These are phyloP conservation scores for Coemansia sp. DNA, from an alignment of 192 early-diverging fungal genomes.

Conservation along the genomic window DNA sequence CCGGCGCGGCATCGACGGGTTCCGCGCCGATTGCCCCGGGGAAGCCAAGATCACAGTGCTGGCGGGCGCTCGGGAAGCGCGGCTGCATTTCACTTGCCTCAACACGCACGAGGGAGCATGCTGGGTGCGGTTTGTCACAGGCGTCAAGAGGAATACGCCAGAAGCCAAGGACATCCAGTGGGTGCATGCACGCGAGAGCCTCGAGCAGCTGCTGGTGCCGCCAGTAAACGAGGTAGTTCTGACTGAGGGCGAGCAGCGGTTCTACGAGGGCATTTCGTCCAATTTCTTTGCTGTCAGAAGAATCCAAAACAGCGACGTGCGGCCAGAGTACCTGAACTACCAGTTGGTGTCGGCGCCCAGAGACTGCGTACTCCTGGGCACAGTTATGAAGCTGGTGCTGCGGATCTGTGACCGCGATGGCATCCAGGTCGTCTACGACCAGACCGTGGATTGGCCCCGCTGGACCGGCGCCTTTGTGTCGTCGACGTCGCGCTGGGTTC, in stretches of 20 bases:
- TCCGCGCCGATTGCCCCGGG: neutral
- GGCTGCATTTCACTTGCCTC: slow-evolving; percentile 30
- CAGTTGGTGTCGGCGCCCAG: slow-evolving; percentile 41
- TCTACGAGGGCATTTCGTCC: slow-evolving; percentile 52
- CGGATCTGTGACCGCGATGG: slow-evolving; percentile 31
- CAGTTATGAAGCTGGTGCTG: slow-evolving; percentile 50
- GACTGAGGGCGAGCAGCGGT: slow-evolving; percentile 15
- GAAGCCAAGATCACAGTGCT: slow-evolving; percentile 45
- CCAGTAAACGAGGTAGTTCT: slow-evolving; percentile 45
- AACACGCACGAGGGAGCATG: slow-evolving; percentile 5
- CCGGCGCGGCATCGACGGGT: slow-evolving; percentile 21
- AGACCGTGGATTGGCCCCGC: slow-evolving; percentile 16
- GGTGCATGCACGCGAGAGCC: slow-evolving; percentile 45
- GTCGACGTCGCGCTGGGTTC: slow-evolving; percentile 45
- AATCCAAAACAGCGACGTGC: neutral
- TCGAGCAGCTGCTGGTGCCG: slow-evolving; percentile 34
- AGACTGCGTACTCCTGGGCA: slow-evolving; percentile 44
- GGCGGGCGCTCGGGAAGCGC: slow-evolving; percentile 17
- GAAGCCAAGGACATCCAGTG: slow-evolving; percentile 47
- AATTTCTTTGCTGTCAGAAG: slow-evolving; percentile 46
- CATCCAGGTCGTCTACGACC: slow-evolving; percentile 31
- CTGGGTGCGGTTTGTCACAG: slow-evolving; percentile 32
- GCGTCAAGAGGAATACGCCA: slow-evolving; percentile 26
- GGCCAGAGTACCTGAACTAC: slow-evolving; percentile 18
- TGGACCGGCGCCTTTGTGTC: slow-evolving; percentile 52